These are phyloP conservation scores for Aphanomyces astaci DNA, from an alignment of 352 stramenopile species.

Conservation along the genomic window DNA sequence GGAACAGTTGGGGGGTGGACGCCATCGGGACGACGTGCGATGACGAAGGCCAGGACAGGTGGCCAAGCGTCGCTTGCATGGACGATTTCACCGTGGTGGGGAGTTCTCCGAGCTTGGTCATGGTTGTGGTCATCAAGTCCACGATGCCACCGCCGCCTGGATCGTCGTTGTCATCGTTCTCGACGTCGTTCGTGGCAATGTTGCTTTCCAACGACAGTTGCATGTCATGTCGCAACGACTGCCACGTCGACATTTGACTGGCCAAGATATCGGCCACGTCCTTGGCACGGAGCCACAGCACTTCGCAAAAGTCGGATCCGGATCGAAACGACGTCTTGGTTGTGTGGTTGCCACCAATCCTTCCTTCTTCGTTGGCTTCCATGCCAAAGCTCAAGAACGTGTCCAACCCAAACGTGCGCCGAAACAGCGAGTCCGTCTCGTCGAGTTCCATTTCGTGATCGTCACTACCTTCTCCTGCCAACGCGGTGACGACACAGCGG, in stretches of 20 bases:
- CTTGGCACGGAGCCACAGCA: background rate
- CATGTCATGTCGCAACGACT: slow-evolving; percentile 1
- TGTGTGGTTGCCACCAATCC: background rate
- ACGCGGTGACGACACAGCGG: too few species aligned
- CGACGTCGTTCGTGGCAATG: background rate
- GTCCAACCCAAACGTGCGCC: slow-evolving; percentile 12
- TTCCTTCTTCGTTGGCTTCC: background rate
- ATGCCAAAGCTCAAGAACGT: background rate
- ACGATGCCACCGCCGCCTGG: too few species aligned
- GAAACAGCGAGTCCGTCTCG: background rate
- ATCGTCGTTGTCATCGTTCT: background rate
- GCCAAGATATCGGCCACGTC: slow-evolving; percentile 6
- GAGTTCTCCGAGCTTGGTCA: background rate
- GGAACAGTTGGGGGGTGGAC: background rate
- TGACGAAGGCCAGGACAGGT: background rate
- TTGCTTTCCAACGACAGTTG: background rate
- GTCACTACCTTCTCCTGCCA: too few species aligned
- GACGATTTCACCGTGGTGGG: background rate
- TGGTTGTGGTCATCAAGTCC: background rate
- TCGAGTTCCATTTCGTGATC: background rate
- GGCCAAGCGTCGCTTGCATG: background rate
- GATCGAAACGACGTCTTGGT: background rate
- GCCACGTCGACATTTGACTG: background rate
- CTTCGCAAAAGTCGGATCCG: slow-evolving; percentile 11
- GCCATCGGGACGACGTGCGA: background rate